phyloP scores from a whole-genome alignment of 1,284 basidiomycete species.

The Retiboletus flavoniger region DNA sequence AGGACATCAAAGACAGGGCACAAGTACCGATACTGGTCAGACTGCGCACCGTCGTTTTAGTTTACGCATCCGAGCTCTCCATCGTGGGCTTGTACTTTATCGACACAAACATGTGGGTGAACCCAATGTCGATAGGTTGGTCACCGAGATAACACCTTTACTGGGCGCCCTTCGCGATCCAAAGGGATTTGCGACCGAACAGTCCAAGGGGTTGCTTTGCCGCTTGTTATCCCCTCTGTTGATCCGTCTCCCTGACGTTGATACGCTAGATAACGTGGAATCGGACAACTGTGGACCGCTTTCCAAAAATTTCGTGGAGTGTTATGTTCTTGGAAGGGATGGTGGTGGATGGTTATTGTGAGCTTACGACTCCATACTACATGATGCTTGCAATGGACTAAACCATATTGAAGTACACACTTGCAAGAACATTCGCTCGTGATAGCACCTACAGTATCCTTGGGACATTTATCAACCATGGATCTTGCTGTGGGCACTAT shows the following conservation, averaged over 20 bases:
- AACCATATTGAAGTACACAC: constrained; percentile 18
- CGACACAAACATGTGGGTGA: constrained; percentile 2
- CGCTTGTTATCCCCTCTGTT: constrained; percentile 21
- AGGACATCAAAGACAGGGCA: constrained; percentile 8
- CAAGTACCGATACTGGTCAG: constrained; percentile 7
- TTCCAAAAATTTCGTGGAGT: constrained; percentile 18
- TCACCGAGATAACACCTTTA: constrained; percentile 29
- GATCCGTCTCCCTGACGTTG: constrained; percentile 18
- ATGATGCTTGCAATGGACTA: not conserved
- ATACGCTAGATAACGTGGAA: constrained; percentile 19
- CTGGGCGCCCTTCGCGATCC: constrained; percentile 27
- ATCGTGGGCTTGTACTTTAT: constrained; percentile 25
- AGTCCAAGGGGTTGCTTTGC: constrained; percentile 19
- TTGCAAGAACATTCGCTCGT: constrained; percentile 31
- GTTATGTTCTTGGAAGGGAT: constrained; percentile 23
- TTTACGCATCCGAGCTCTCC: constrained; percentile 19
- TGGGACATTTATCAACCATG: constrained; percentile 29
- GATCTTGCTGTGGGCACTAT: constrained; percentile 31
- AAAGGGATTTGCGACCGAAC: constrained; percentile 23
- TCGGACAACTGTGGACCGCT: constrained; percentile 4
- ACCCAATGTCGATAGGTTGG: not conserved
- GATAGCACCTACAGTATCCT: constrained; percentile 26
- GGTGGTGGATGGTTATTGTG: constrained; percentile 30
- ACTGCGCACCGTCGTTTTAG: constrained; percentile 10
- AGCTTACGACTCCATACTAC: constrained; percentile 1